phyloP scores from a whole-genome alignment of 1,284 basidiomycete genomes.

The Phellopilus nigrolimitatus region DNA sequence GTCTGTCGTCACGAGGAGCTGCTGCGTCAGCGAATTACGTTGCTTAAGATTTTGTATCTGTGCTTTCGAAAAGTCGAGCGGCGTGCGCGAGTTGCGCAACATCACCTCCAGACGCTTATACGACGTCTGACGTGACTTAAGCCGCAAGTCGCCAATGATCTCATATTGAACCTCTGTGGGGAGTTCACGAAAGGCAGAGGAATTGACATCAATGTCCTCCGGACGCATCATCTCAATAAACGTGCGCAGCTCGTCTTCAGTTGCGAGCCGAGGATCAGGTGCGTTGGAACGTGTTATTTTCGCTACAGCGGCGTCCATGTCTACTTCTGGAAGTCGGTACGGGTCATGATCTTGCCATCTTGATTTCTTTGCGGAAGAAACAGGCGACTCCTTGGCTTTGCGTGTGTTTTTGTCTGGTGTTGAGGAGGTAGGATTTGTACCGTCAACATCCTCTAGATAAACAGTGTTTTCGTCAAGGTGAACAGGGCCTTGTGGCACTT shows the following conservation, averaged over 20 bases:
- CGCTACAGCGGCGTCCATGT: slow-evolving; percentile 55
- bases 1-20: slow-evolving; percentile 92
- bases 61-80: slow-evolving; percentile 92
- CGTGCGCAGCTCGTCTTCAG: slow-evolving; percentile 83
- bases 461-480: slow-evolving; percentile 65
- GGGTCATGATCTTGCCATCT: slow-evolving; percentile 78
- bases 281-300: slow-evolving; percentile 52
- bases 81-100: slow-evolving; percentile 75
- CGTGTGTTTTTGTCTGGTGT: slow-evolving; percentile 32
- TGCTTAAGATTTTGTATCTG: slow-evolving; percentile 91
- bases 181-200: slow-evolving; percentile 86
- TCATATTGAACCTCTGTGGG: slow-evolving; percentile 98
- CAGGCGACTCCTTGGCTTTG: slow-evolving; percentile 35
- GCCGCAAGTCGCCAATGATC: slow-evolving; percentile 91
- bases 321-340: slow-evolving; percentile 74
- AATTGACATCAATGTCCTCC: slow-evolving; percentile 86
- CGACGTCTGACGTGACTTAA: slow-evolving; percentile 92
- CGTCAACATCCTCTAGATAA: slow-evolving; percentile 83
- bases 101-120: slow-evolving; percentile 89
- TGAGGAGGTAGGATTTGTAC: slow-evolving; percentile 47
- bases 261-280: slow-evolving; percentile 88
- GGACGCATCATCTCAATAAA: slow-evolving; percentile 94
- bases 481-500: slow-evolving; percentile 36
- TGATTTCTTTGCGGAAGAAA: slow-evolving; percentile 45
- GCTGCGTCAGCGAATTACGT: slow-evolving; percentile 90